A percentile compares a stretch with the other conserved stretches of the same genome.
Conservation (phyloP, 169 alveolate species). For the Besnoitia besnoiti region DNA sequence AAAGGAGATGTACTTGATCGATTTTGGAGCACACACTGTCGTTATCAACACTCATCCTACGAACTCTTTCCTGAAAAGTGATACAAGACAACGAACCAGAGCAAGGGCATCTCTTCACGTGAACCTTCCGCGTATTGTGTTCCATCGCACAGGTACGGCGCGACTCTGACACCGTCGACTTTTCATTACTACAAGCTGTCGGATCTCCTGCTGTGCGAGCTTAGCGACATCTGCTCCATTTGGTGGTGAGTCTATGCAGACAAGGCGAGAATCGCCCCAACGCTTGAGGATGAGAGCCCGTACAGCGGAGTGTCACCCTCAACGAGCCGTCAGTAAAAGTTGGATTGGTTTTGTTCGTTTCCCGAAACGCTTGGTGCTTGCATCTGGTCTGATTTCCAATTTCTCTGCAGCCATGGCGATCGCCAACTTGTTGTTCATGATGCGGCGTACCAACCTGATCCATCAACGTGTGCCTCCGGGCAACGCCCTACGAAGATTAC, state of each 20-base stretch:
- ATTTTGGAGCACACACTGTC: no score
- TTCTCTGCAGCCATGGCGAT: conserved; percentile 11
- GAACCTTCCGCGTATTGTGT: no score
- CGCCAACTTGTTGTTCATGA: conserved; percentile 28
- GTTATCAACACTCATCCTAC: no score
- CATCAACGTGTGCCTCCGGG: background rate
- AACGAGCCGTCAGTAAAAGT: background rate
- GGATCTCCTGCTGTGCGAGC: background rate
- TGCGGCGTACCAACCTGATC: conserved; percentile 20
- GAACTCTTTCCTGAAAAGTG: no score
- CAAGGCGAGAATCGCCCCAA: background rate
- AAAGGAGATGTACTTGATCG: no score
- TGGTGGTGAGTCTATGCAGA: conserved; percentile 3
- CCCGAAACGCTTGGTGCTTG: background rate
- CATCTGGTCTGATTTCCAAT: background rate
- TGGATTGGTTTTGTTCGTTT: background rate
- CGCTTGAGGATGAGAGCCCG: background rate
- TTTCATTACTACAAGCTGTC: conserved; percentile 6
- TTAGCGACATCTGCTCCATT: background rate
- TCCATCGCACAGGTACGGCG: background rate
- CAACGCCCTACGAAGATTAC: conserved; percentile 4
- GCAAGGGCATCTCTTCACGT: no score
- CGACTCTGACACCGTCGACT: background rate
- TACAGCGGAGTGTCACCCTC: background rate
- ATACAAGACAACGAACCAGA: no score